Base-by-base conservation (phyloP, 2,329 filamentous ascomycete species). In the Bipolaris victoriae region DNA sequence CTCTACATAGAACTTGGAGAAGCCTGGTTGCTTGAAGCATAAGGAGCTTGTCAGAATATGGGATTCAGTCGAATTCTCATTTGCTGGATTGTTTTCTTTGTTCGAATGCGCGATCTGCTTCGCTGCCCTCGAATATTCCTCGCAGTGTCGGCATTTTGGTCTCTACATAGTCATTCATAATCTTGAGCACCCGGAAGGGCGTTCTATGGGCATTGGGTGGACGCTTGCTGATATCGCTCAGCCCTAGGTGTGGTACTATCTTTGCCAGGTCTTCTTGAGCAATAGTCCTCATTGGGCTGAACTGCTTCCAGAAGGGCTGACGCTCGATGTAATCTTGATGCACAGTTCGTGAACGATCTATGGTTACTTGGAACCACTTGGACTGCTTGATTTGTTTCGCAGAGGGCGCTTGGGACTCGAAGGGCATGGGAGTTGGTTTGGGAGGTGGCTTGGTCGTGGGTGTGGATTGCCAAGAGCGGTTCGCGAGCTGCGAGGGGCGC, bases 241-340 rank as follows among this genome's bases (percentile, higher is more conserved):
- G 57, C 0, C 79, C 80, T 3, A 57, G 41, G 49, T 74, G 65
- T 22, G 80, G 80, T 29, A 81, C 79, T 5, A 63, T 58, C 54
- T 72, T 73, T 16, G 59, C 67, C 54, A 82, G 58, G 59, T 81
- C 78, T 53, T 72, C 65, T 52, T 76, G 74, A 4, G 67, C 68
- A 56, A 74, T 62, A 26, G 61, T 68, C 58, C 67, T 71, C 66
- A 69, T 72, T 9, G 71, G 70, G 10, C 20, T 49, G 58, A 73
- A 76, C 13, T 72, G 61, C 35, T 72, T 72, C 65, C 72, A 76
- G 44, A 67, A 69, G 13, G 70, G 69, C 52, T 76, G 71, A 2
- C 69, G 63, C 57, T 79, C 72, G 55, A 81, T 69, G 31, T 72
- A 75, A 57, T 80, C 78, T 44, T 75, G 72, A 59, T 81, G 79